Percentiles rank a stretch among this genome's conserved stretches.
Evolutionary conservation across 164 flowering plant species (phyloP).

Genomic region (Annona squamosa): DNA sequence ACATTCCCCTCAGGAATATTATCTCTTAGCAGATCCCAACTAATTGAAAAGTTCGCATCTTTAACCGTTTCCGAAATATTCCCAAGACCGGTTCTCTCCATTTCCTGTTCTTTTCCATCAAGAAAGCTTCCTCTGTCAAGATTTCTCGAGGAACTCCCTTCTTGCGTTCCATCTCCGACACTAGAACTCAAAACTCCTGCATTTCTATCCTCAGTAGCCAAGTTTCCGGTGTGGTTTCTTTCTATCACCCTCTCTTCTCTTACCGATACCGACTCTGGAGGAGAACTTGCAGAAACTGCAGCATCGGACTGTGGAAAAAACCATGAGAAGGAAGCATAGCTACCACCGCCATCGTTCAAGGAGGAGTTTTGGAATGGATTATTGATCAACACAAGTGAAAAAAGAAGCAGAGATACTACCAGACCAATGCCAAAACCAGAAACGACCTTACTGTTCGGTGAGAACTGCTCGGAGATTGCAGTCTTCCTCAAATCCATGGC

Average conservation of each 20-base stretch:
- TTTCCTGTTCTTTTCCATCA: background rate
- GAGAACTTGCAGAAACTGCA: slow-evolving; percentile 8
- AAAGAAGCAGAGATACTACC: slow-evolving; percentile 27
- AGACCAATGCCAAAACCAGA: slow-evolving; percentile 42
- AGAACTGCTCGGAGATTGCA: slow-evolving; percentile 28
- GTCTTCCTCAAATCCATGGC: slow-evolving; percentile 11
- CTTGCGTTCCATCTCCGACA: background rate
- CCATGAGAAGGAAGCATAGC: slow-evolving; percentile 12
- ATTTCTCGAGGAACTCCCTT: background rate
- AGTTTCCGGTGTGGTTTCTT: background rate
- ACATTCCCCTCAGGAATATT: background rate
- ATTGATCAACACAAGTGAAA: slow-evolving; percentile 22
- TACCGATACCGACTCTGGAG: background rate
- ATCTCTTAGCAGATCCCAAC: too few species aligned
- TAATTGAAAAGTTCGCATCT: background rate
- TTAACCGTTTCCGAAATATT: background rate
- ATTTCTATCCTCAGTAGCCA: background rate
- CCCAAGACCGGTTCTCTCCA: slow-evolving; percentile 4
- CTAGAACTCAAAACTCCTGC: background rate
- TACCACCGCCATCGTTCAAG: background rate
- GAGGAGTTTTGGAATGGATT: slow-evolving; percentile 24
- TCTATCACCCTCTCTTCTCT: background rate
- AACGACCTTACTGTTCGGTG: slow-evolving; percentile 33
- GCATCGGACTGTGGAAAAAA: slow-evolving; percentile 20
- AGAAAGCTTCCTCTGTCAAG: background rate